Percentiles rank a stretch among this genome's conserved stretches.
Evolutionary conservation across 805 yeast species (phyloP).

Genomic region (Cyberlindnera japonica): DNA sequence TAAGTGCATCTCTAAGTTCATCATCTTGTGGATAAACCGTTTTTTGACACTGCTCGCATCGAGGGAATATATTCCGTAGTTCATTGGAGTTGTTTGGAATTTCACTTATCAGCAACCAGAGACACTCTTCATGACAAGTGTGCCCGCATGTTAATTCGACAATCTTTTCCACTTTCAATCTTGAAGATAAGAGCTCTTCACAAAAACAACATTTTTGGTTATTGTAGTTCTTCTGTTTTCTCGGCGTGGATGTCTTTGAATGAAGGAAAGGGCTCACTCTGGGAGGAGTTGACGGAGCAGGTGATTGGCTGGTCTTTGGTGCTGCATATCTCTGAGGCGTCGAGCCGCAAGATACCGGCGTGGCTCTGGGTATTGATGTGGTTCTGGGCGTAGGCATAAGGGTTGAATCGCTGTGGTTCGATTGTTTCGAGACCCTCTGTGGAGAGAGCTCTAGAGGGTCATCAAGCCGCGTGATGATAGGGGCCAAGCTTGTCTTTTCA

Average conservation of each 20-base stretch:
- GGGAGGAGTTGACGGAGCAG: slow-evolving; percentile 10
- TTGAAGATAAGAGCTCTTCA: slow-evolving; percentile 37
- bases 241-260: slow-evolving; percentile 15
- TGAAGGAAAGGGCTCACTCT: slow-evolving; percentile 20
- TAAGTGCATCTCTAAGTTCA: slow-evolving; percentile 16
- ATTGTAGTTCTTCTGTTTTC: slow-evolving; percentile 19
- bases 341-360: slow-evolving; percentile 4
- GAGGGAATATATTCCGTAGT: slow-evolving; percentile 23
- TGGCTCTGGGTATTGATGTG: slow-evolving; percentile 19
- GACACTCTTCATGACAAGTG: slow-evolving; percentile 44
- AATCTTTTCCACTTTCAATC: slow-evolving; percentile 34
- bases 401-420: slow-evolving; percentile 2
- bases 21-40: slow-evolving; percentile 24
- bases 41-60: slow-evolving; percentile 21
- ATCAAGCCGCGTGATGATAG: slow-evolving; percentile 3
- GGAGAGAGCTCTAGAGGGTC: background rate
- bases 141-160: slow-evolving; percentile 43
- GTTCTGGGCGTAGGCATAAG: slow-evolving; percentile 14
- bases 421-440: background rate
- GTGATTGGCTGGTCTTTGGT: background rate
- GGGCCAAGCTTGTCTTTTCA: background rate
- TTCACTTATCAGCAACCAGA: slow-evolving; percentile 25
- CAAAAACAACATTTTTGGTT: slow-evolving; percentile 39
- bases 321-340: slow-evolving; percentile 6
- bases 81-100: slow-evolving; percentile 4